These are phyloP conservation scores for Boletus patriciae DNA, from an alignment of 768 basidiomycete genomes.

Conservation along the genomic window DNA sequence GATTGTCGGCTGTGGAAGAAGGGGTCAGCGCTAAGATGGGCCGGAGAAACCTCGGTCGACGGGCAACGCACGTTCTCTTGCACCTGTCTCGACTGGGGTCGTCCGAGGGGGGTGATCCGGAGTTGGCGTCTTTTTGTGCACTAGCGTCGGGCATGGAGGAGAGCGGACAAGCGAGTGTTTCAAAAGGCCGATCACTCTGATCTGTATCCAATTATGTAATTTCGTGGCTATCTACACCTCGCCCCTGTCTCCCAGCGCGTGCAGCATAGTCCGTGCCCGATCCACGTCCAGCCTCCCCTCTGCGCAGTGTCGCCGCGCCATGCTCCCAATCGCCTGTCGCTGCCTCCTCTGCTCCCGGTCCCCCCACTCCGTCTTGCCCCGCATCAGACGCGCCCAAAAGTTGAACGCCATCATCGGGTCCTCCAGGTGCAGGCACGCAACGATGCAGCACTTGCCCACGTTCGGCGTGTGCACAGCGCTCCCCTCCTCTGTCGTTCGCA, in stretches of 20 bases:
- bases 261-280: constrained; percentile 21
- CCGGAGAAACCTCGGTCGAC: constrained; percentile 53
- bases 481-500: constrained; percentile 39
- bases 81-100: constrained; percentile 45
- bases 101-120: constrained; percentile 48
- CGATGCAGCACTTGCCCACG: constrained; percentile 53
- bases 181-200: no score
- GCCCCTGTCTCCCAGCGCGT: constrained; percentile 14
- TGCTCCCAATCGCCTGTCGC: constrained; percentile 42
- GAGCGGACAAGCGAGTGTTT: no score
- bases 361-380: constrained; percentile 45
- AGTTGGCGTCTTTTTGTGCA: constrained; percentile 63
- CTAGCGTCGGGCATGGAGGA: constrained; percentile 57
- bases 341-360: constrained; percentile 46
- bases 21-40: constrained; percentile 30
- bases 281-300: constrained; percentile 28
- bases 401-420: constrained; percentile 54
- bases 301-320: constrained; percentile 32
- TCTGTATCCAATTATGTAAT: no score
- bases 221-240: no score
- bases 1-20: constrained; percentile 67
- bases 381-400: constrained; percentile 58
- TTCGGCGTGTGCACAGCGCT: constrained; percentile 43
- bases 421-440: constrained; percentile 47
- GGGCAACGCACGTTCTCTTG: constrained; percentile 71